Base-by-base conservation (phyloP, 305 asterid genomes). In the Fraxinus greggii region DNA sequence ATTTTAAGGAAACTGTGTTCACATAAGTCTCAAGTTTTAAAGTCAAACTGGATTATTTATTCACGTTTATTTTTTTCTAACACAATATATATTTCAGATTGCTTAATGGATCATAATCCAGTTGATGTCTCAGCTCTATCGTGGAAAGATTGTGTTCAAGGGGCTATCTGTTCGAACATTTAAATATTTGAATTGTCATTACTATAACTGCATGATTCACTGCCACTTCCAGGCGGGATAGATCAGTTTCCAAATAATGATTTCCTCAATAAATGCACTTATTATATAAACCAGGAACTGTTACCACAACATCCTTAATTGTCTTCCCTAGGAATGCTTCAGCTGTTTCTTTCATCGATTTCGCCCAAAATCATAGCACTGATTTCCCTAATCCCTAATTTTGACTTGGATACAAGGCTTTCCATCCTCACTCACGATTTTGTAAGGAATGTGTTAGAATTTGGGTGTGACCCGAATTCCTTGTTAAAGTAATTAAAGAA, bases 301-400 rank as follows among this genome's bases (percentile, higher is more conserved):
- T 87, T 9, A 89, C 88, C 73, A 89, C 90, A 72, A 88, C 90
- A 75, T 85, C 89, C 83, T 87, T 79, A 51, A 88, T 88, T 56
- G 80, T 83, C 86, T 88, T 88, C 31, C 91, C 90, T 28, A 88
- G 90, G 83, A 77, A 89, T 70, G 91, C 90, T 84, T 87, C 88
- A 13, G 88, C 90, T 69, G 90, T 89, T 84, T 89, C 89, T 83
- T 89, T 89, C 91, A 87, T 89, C 80, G n/a, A n/a, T n/a, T n/a
- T 89, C 85, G 26, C 83, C 84, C 21, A 87, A 84, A 51, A 89
- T 45, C 91, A 87, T 89, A 15, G 91, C 89, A 26, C 88, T 89
- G 45, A 89, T 85, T 80, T 89, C 91, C 87, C 85, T 88, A 10
- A 83, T 83, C 89, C 78, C 69, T 82, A 74, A 89, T 85, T 65